These are phyloP conservation scores for Neostapfia colusana DNA, from an alignment of 176 grass and related monocot genomes.

Conservation along the genomic window DNA sequence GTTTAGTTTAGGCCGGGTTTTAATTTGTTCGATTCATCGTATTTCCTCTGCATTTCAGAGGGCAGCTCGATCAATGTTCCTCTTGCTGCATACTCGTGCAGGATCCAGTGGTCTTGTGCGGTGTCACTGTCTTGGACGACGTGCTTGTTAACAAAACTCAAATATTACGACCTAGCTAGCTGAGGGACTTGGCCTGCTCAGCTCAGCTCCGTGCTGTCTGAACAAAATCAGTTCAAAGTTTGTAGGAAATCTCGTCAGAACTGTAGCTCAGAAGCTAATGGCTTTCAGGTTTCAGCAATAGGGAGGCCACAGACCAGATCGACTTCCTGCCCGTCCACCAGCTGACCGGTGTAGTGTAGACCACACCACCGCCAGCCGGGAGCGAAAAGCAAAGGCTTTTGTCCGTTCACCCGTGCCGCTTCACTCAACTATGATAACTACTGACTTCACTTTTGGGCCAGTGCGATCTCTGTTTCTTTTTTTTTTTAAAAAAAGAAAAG, in stretches of 20 bases:
- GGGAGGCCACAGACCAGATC: background rate
- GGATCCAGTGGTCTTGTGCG: background rate
- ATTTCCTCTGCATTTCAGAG: background rate
- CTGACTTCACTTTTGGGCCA: conserved; percentile 26
- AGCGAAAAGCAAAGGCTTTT: background rate
- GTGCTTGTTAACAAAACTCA: background rate
- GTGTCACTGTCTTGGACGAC: too few relatives aligned
- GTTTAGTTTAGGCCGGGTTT: background rate
- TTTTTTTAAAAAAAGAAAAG: too few relatives aligned
- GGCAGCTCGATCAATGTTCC: background rate
- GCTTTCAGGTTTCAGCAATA: background rate
- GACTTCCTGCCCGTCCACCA: conserved; percentile 42
- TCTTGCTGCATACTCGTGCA: background rate
- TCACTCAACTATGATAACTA: conserved; percentile 9
- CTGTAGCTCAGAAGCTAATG: conserved; percentile 13
- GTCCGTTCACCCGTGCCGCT: background rate
- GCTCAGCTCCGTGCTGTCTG: background rate
- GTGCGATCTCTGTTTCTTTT: background rate
- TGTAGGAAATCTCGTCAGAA: background rate
- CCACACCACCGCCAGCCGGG: background rate
- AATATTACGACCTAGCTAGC: background rate
- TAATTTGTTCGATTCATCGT: background rate
- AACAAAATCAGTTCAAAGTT: background rate
- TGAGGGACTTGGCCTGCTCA: background rate
- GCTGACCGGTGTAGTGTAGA: too few relatives aligned